Base-by-base conservation (phyloP, 202 grass and related monocot genomes). In the Zizania palustris region DNA sequence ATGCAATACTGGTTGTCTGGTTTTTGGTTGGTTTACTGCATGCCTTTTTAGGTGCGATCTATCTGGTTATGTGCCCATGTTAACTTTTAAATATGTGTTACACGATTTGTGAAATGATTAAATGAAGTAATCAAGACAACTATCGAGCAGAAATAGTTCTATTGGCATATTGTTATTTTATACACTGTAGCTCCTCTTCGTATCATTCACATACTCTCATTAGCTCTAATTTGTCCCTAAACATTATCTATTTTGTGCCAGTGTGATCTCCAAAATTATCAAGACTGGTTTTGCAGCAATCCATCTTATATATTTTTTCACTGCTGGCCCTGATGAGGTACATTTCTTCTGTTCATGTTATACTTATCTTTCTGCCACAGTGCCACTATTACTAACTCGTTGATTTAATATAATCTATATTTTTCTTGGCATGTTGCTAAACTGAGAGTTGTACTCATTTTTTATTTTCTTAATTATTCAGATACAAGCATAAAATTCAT, bases 301-400 rank as follows among this genome's bases (percentile, higher is more conserved):
- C 82, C 93, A 99, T 85, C 89, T 99, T 45, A 99, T 99, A 85
- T 99, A 99, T 74, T 99, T 99, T 55, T 99, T 99, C 72, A 99
- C 96, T 60, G 96, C 96, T 99, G 96, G 96, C 16, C 89, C 89
- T 64, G 96, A 92, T 83, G 96, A 99, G 96, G 96, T 99, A 92
- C 19, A 28, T 57, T 73, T 64, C 65, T 68, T 64, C 65, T 68
- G 46, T 18, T 53, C 38, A 33, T 9, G 9, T 82, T 57, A 41
- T 53, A 45, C 41, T 53, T 61, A 16, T 16, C 16, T 59, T 49
- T 28, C 51, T 55, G 3, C 7, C 28, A 28, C 28, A 28, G 37
- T 81, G 53, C n/a, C 4, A 84, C 46, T 72, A 65, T 61, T 54
- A 55, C 12, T 61, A 44, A 55, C 12, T 3, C 40, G 22, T 71